phyloP scores from a whole-genome alignment of 306 rosid genomes.

The Rosa persica region DNA sequence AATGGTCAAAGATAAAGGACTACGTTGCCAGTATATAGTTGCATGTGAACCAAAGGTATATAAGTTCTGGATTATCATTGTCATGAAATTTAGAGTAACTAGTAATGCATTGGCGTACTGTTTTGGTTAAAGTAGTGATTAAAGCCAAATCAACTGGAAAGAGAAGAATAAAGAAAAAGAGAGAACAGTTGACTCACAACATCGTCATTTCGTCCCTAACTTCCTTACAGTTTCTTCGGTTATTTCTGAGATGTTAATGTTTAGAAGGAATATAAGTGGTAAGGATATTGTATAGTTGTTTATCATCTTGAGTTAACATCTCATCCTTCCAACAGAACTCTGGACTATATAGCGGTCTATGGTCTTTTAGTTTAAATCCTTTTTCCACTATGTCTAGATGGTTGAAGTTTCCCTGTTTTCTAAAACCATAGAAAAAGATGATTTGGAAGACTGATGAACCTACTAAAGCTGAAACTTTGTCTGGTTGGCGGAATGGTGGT shows the following conservation, averaged over 20 bases:
- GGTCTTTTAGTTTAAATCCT: background rate
- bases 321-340: background rate
- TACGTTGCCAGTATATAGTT: constrained; percentile 90
- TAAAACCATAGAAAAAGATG: background rate
- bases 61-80: background rate
- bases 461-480: background rate
- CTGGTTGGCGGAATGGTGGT: constrained; percentile 2
- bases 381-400: background rate
- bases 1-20: constrained; percentile 97
- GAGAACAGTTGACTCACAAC: background rate
- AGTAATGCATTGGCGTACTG: background rate
- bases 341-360: background rate
- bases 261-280: background rate
- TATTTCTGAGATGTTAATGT: background rate
- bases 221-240: background rate
- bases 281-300: background rate
- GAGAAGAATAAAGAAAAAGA: background rate
- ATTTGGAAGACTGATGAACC: background rate
- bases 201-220: background rate
- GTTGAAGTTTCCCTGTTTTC: background rate
- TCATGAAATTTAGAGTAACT: constrained; percentile 1
- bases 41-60: constrained; percentile 95
- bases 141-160: background rate
- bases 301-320: background rate
- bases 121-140: background rate